phyloP scores from a whole-genome alignment of 306 rosid genomes.

The Carpinus fangiana region DNA sequence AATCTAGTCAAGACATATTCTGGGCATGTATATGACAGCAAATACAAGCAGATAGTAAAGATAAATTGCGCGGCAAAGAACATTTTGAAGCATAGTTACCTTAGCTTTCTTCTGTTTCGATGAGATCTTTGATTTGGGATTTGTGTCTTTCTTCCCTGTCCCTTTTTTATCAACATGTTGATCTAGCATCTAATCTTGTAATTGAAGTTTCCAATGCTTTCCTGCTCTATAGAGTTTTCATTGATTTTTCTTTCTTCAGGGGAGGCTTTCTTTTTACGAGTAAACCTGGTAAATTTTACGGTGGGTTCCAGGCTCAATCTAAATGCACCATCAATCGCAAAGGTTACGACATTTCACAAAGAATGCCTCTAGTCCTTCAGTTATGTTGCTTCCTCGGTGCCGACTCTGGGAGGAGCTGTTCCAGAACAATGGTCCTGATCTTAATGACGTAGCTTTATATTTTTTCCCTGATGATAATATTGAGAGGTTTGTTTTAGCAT shows the following conservation, averaged over 20 bases:
- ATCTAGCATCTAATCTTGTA: conserved; percentile 14
- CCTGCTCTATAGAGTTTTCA: no score
- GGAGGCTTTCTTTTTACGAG: conserved; percentile 50
- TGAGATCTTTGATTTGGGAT: conserved; percentile 48
- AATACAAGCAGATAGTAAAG: not conserved
- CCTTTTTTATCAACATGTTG: conserved; percentile 50
- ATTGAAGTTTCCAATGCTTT: not conserved
- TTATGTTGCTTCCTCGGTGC: conserved; percentile 40
- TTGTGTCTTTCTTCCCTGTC: conserved; percentile 44
- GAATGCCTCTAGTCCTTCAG: conserved; percentile 58
- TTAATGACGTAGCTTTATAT: conserved; percentile 67
- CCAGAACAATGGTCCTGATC: conserved; percentile 44
- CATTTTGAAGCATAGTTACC: conserved; percentile 45
- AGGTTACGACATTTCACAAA: conserved; percentile 40
- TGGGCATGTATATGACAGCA: no score
- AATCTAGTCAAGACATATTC: not conserved
- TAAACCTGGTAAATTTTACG: conserved; percentile 27
- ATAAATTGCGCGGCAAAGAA: not conserved
- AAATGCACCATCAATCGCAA: conserved; percentile 46
- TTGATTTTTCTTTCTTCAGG: conserved; percentile 37
- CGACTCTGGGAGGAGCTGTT: conserved; percentile 46
- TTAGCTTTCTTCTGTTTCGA: conserved; percentile 72
- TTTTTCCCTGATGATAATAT: conserved; percentile 49
- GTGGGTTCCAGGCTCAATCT: conserved; percentile 65
- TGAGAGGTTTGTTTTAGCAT: conserved; percentile 49